Percentiles rank a stretch among this genome's conserved stretches.
phyloP scores from a whole-genome alignment of 441 rosid species.

The Breynia disticha region DNA sequence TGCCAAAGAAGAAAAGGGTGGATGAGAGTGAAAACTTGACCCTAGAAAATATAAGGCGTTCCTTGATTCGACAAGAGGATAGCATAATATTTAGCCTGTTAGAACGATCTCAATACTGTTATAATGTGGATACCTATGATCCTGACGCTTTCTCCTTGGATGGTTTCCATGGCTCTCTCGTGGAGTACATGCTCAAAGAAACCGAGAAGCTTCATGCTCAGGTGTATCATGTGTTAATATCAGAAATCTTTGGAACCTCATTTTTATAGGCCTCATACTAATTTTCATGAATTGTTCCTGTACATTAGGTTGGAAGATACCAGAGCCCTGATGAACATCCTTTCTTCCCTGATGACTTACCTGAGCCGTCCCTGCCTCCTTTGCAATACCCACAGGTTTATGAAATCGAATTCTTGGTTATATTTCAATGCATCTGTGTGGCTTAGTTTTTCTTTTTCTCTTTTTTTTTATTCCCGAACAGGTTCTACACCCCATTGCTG shows the following conservation, averaged over 20 bases:
- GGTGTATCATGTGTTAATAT: slow-evolving; percentile 26
- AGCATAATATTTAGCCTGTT: slow-evolving; percentile 75
- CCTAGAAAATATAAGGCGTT: slow-evolving; percentile 58
- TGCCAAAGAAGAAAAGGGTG: slow-evolving; percentile 41
- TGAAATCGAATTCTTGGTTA: background rate
- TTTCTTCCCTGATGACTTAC: slow-evolving; percentile 65
- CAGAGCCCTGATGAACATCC: slow-evolving; percentile 95
- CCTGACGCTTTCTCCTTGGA: slow-evolving; percentile 64
- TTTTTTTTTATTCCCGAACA: slow-evolving; percentile 15
- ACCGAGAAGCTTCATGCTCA: slow-evolving; percentile 79
- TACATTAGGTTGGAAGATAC: slow-evolving; percentile 68
- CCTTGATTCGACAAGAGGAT: slow-evolving; percentile 82
- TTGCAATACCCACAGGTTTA: slow-evolving; percentile 66
- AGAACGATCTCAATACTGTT: slow-evolving; percentile 79
- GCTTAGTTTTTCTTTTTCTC: background rate
- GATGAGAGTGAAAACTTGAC: slow-evolving; percentile 74
- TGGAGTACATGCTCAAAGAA: slow-evolving; percentile 73
- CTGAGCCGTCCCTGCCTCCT: slow-evolving; percentile 76
- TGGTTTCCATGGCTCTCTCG: slow-evolving; percentile 73
- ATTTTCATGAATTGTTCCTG: slow-evolving; percentile 11
- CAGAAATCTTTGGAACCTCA: slow-evolving; percentile 1
- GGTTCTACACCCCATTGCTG: slow-evolving; percentile 72
- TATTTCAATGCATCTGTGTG: background rate
- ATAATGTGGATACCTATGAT: slow-evolving; percentile 72
- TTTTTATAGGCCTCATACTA: background rate